phyloP scores from a whole-genome alignment of 2,329 filamentous ascomycete species.

The Pseudogymnoascus sp. region DNA sequence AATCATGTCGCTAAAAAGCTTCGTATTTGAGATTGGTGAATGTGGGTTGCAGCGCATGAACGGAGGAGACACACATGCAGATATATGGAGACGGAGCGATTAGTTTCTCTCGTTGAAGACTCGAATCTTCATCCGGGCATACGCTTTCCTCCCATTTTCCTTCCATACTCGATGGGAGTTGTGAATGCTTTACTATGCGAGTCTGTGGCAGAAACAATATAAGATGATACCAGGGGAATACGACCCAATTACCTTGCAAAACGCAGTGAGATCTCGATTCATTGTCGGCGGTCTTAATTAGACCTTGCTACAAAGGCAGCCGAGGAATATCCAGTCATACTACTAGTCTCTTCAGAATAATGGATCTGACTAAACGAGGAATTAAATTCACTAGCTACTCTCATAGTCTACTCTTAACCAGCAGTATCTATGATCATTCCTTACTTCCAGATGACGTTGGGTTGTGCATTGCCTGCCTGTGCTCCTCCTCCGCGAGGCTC shows the following conservation, averaged over 20 bases:
- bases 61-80: neutral
- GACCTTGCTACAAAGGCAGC: neutral
- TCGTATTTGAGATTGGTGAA: neutral
- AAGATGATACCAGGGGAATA: neutral
- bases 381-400: neutral
- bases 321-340: neutral
- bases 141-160: neutral
- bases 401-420: constrained; percentile 3
- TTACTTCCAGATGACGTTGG: neutral
- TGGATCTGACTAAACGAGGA: neutral
- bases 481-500: constrained; percentile 60
- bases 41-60: neutral
- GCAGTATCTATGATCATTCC: neutral
- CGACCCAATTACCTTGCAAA: neutral
- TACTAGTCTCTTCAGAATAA: neutral
- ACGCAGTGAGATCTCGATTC: neutral
- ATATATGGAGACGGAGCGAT: neutral
- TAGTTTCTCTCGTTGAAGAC: neutral
- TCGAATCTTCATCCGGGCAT: neutral
- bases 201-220: neutral
- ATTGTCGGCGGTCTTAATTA: neutral
- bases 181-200: neutral
- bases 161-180: neutral
- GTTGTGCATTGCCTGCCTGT: constrained; percentile 18
- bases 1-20: neutral